A percentile compares a stretch with the other conserved stretches of the same genome.
Evolutionary conservation across 1,284 basidiomycete species (phyloP).

Genomic region (Microbotryum intermedium): DNA sequence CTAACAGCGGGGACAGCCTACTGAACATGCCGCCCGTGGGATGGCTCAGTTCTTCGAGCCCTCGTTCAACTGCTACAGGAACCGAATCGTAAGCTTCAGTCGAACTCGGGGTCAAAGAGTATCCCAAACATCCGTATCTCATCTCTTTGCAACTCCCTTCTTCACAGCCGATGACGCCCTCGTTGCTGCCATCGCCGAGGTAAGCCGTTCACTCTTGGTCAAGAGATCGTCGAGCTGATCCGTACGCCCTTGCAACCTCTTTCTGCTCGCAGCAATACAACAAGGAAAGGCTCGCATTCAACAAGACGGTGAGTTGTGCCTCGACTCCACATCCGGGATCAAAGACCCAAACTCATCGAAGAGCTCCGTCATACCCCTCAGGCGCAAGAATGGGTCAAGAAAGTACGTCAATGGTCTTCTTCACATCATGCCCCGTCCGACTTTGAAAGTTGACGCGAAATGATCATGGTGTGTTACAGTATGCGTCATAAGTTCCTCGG

Average conservation of each 20-base stretch:
- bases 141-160: too few relatives aligned
- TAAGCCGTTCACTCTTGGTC: not conserved
- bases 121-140: too few relatives aligned
- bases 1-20: not conserved
- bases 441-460: not conserved
- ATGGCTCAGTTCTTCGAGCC: constrained; percentile 29
- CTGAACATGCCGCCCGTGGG: not conserved
- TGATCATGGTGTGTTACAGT: too few relatives aligned
- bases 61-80: constrained; percentile 33
- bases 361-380: not conserved
- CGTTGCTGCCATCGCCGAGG: constrained; percentile 34
- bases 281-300: constrained; percentile 27
- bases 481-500: too few relatives aligned
- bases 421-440: not conserved
- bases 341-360: too few relatives aligned
- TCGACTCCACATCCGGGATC: not conserved
- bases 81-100: constrained; percentile 25
- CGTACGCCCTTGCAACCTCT: too few relatives aligned
- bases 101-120: not conserved
- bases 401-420: constrained; percentile 14
- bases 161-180: constrained; percentile 32
- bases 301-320: constrained; percentile 16
- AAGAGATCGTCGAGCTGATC: too few relatives aligned
- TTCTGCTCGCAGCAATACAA: constrained; percentile 14
- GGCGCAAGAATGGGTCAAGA: constrained; percentile 34